Conservation (phyloP, 495 filamentous ascomycete species). For the Penicillium coprophilum region DNA sequence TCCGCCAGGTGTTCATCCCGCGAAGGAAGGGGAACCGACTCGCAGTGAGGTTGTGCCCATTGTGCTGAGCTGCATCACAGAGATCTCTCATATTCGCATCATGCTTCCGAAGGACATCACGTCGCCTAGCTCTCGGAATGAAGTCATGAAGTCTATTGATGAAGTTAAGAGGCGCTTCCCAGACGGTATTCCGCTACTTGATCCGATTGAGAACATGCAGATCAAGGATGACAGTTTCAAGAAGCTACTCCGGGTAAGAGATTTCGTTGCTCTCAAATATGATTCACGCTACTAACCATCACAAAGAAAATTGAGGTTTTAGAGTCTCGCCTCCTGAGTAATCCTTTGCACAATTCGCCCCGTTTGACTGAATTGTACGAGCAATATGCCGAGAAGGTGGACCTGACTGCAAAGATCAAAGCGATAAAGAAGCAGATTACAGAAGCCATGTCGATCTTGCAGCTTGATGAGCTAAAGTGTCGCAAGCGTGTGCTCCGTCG, state of each 20-base stretch:
- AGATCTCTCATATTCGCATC: slow-evolving; percentile 73
- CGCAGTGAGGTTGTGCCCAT: slow-evolving; percentile 86
- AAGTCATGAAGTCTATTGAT: slow-evolving; percentile 63
- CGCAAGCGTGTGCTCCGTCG: slow-evolving; percentile 94
- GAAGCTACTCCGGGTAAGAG: slow-evolving; percentile 73
- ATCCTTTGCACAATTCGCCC: slow-evolving; percentile 86
- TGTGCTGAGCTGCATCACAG: slow-evolving; percentile 76
- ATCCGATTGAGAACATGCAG: slow-evolving; percentile 92
- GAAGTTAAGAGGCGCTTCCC: slow-evolving; percentile 83
- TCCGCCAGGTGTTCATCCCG: slow-evolving; percentile 62
- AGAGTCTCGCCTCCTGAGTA: slow-evolving; percentile 83
- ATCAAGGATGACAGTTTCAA: slow-evolving; percentile 93
- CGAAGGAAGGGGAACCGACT: slow-evolving; percentile 61
- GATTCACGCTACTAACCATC: slow-evolving; percentile 9
- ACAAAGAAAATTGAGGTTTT: slow-evolving; percentile 88
- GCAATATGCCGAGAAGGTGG: slow-evolving; percentile 77
- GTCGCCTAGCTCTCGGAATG: slow-evolving; percentile 59
- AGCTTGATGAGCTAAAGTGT: slow-evolving; percentile 93
- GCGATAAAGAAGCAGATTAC: slow-evolving; percentile 80
- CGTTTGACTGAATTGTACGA: slow-evolving; percentile 78
- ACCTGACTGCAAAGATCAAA: slow-evolving; percentile 75
- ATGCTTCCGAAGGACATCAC: slow-evolving; percentile 75
- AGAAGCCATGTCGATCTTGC: slow-evolving; percentile 78
- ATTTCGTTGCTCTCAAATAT: background rate
- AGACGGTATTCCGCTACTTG: slow-evolving; percentile 84